Percentiles rank a stretch among this genome's conserved stretches.
These are phyloP conservation scores for Vanderwaltozyma polyspora DNA, from an alignment of 805 yeast genomes.

Conservation along the genomic window DNA sequence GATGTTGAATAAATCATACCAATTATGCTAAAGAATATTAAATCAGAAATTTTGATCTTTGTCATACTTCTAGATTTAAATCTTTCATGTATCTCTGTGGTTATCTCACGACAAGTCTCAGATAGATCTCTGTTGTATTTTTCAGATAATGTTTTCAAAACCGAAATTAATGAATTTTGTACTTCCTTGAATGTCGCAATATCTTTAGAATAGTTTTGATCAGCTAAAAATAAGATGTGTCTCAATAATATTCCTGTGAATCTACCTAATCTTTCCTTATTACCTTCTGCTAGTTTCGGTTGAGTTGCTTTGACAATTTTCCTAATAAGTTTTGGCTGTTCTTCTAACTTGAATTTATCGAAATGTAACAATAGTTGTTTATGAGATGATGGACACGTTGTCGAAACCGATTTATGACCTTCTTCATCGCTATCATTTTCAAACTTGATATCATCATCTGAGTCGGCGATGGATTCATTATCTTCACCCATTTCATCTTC, in stretches of 20 bases:
- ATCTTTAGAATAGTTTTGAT: conserved; percentile 25
- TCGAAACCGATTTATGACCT: conserved; percentile 1
- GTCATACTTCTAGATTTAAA: conserved; percentile 32
- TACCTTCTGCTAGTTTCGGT: conserved; percentile 72
- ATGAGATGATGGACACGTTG: conserved; percentile 40
- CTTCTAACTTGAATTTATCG: conserved; percentile 27
- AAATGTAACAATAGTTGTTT: conserved; percentile 32
- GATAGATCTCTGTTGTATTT: conserved; percentile 56
- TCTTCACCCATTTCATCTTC: conserved; percentile 32
- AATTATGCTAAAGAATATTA: conserved; percentile 55
- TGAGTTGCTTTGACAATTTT: conserved; percentile 51
- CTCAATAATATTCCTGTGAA: conserved; percentile 56
- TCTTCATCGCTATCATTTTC: conserved; percentile 19
- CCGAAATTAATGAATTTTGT: conserved; percentile 34
- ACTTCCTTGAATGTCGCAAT: conserved; percentile 28
- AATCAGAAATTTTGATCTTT: conserved; percentile 35
- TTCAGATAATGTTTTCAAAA: conserved; percentile 49
- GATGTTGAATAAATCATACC: conserved; percentile 86
- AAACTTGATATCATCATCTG: conserved; percentile 31
- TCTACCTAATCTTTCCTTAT: conserved; percentile 57
- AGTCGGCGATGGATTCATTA: conserved; percentile 28
- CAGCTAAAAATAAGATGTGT: conserved; percentile 44
- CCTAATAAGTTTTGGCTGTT: conserved; percentile 39
- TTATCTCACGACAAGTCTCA: conserved; percentile 45
- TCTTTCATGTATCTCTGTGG: conserved; percentile 44